Base-by-base conservation (phyloP, 805 yeast genomes). In the Saccharomycopsis guyanensis region DNA sequence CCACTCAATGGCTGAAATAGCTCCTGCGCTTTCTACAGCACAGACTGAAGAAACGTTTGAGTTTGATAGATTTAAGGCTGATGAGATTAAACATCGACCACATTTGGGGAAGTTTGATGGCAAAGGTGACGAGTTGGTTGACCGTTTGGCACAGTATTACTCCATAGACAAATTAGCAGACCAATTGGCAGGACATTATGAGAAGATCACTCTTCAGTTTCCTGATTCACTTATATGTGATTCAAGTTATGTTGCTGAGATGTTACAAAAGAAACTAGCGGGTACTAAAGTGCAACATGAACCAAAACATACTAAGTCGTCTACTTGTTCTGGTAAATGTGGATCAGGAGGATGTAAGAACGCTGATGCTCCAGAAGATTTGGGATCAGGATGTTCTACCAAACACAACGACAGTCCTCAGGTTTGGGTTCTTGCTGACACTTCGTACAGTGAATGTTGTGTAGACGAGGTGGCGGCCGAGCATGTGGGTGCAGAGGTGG, bases 391-490 rank as follows among this genome's bases (percentile, higher is more conserved):
- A 15, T 25, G 29, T 10, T 25, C 10, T 25, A 10, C 10, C 29
- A 25, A 25, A 25, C 10, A 6, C 10, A 25, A 25, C 10, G 29
- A 25, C 29, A 22, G 42, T 22, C 34, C 37, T 16, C 66, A 72
- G 42, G 72, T 83, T 8, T 91, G 91, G 85, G 76, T 91, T 15
- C 66, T 93, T 32, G 98, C 97, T 0, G 98, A 93, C 59, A 91
- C 98, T 0, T 87, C 97, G 0, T 93, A 93, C 58, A 86, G 96
- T 24, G 72, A 96, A 1, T 93, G 98, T 63, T 93, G 98, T 65
- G 82, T 91, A 8, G 98, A 93, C 62, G 97, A 89, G 58, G 94
- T 91, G 23, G 97, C 98, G 0, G 95, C 96, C 0, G 89, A 85
- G 58, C 98, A 93, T 62, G 94, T 91, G 13, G 59, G 68, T 4